phyloP scores from a whole-genome alignment of 371 early-diverging fungal genomes.

The Umbelopsis sp. region DNA sequence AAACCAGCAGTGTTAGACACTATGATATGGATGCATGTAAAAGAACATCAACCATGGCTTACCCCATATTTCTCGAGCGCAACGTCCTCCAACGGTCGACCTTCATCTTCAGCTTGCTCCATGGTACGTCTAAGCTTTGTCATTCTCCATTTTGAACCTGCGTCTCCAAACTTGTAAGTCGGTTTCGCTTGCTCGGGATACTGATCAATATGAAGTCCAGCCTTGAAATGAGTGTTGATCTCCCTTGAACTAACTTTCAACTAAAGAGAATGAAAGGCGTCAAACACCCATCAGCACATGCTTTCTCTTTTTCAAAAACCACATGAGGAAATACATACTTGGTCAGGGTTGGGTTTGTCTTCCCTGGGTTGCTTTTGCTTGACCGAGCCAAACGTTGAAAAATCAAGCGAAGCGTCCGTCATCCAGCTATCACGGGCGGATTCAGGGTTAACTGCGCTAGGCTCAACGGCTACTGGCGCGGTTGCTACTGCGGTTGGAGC shows the following conservation, averaged over 20 bases:
- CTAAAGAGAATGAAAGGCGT: slow-evolving; percentile 26
- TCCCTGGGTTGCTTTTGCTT: slow-evolving; percentile 33
- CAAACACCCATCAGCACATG: too few relatives aligned
- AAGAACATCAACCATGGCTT: slow-evolving; percentile 1
- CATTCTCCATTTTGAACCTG: slow-evolving; percentile 84
- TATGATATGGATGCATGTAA: too few relatives aligned
- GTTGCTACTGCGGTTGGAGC: slow-evolving; percentile 19
- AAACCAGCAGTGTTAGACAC: too few relatives aligned
- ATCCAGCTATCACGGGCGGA: slow-evolving; percentile 50
- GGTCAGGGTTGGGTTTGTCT: slow-evolving; percentile 44
- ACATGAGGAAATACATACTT: slow-evolving; percentile 24
- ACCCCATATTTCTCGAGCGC: slow-evolving; percentile 76
- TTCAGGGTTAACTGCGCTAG: slow-evolving; percentile 20
- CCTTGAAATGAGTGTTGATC: slow-evolving; percentile 52
- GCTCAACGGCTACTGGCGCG: background rate
- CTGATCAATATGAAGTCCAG: slow-evolving; percentile 50
- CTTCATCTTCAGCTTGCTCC: slow-evolving; percentile 75
- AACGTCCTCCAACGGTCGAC: slow-evolving; percentile 64
- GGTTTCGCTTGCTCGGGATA: slow-evolving; percentile 44
- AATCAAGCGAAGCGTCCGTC: slow-evolving; percentile 48
- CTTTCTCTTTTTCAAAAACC: too few relatives aligned
- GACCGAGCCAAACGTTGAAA: slow-evolving; percentile 41
- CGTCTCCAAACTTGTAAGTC: slow-evolving; percentile 64
- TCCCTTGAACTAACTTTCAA: slow-evolving; percentile 55
- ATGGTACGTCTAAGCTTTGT: slow-evolving; percentile 72